phyloP scores from a whole-genome alignment of 148 eudicot genomes.

The Nepenthes gracilis region DNA sequence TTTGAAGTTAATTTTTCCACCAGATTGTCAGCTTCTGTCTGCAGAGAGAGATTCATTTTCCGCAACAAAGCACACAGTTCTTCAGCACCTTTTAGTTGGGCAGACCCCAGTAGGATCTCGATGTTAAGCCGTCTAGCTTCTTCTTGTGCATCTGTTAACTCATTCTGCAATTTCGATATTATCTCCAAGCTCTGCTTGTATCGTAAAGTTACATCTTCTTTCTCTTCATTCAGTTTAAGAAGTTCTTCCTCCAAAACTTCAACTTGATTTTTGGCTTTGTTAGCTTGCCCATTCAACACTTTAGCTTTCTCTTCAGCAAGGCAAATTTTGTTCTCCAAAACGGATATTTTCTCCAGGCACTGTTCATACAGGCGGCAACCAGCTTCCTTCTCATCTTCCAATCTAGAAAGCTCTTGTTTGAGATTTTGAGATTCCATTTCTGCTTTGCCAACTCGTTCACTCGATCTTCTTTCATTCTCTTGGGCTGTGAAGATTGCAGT shows the following conservation, averaged over 20 bases:
- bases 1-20: slow-evolving; percentile 39
- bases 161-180: slow-evolving; percentile 50
- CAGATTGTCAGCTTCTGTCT: slow-evolving; percentile 50
- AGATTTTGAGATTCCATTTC: slow-evolving; percentile 37
- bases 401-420: slow-evolving; percentile 43
- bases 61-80: slow-evolving; percentile 41
- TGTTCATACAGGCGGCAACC: slow-evolving; percentile 32
- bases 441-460: slow-evolving; percentile 28
- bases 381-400: slow-evolving; percentile 44
- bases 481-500: slow-evolving; percentile 27
- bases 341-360: slow-evolving; percentile 41
- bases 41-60: slow-evolving; percentile 51
- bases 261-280: slow-evolving; percentile 52
- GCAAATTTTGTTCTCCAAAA: slow-evolving; percentile 43
- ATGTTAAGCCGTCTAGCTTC: slow-evolving; percentile 40
- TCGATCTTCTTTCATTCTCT: slow-evolving; percentile 29
- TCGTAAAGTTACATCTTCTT: slow-evolving; percentile 33
- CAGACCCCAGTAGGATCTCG: slow-evolving; percentile 33
- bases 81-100: slow-evolving; percentile 49
- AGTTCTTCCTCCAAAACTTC: slow-evolving; percentile 42
- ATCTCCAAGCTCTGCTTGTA: slow-evolving; percentile 51
- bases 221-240: slow-evolving; percentile 35
- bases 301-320: slow-evolving; percentile 30
- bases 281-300: slow-evolving; percentile 31
- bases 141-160: slow-evolving; percentile 42